These are phyloP conservation scores for Alternaria brassicae DNA, from an alignment of 2,329 filamentous ascomycete genomes.

Conservation along the genomic window DNA sequence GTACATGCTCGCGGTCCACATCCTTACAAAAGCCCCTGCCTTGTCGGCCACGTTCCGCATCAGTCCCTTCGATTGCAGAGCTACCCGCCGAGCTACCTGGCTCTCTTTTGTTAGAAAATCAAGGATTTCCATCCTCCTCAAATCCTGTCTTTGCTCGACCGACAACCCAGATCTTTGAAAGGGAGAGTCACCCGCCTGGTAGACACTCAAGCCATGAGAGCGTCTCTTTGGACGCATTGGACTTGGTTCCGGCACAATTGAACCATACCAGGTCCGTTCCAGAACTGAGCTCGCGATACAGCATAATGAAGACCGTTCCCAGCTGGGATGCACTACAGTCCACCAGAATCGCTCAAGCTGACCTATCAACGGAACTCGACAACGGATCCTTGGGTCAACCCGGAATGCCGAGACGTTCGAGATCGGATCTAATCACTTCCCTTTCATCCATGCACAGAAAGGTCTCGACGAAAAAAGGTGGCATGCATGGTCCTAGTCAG, in stretches of 20 bases:
- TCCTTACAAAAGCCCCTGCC: constrained; percentile 46
- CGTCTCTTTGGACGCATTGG: neutral
- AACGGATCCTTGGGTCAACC: constrained; percentile 34
- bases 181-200: constrained; percentile 16
- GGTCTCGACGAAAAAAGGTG: constrained; percentile 27
- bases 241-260: constrained; percentile 20
- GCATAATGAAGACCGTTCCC: constrained; percentile 38
- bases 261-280: constrained; percentile 27
- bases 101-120: constrained; percentile 43
- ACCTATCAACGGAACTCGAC: constrained; percentile 32
- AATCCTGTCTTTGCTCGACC: constrained; percentile 23
- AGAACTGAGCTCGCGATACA: constrained; percentile 19
- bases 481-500: constrained; percentile 25
- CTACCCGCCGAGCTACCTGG: constrained; percentile 41
- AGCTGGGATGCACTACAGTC: constrained; percentile 32
- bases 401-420: constrained; percentile 28
- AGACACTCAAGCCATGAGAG: neutral
- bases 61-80: constrained; percentile 50
- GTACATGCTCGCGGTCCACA: constrained; percentile 36
- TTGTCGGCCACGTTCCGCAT: constrained; percentile 50
- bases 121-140: constrained; percentile 36
- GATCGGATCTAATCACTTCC: constrained; percentile 26
- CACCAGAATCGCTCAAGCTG: constrained; percentile 24
- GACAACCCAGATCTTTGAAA: constrained; percentile 18
- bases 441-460: constrained; percentile 35